Evolutionary conservation across 345 rosid species (phyloP).

Genomic region (Corchorus capsularis): DNA sequence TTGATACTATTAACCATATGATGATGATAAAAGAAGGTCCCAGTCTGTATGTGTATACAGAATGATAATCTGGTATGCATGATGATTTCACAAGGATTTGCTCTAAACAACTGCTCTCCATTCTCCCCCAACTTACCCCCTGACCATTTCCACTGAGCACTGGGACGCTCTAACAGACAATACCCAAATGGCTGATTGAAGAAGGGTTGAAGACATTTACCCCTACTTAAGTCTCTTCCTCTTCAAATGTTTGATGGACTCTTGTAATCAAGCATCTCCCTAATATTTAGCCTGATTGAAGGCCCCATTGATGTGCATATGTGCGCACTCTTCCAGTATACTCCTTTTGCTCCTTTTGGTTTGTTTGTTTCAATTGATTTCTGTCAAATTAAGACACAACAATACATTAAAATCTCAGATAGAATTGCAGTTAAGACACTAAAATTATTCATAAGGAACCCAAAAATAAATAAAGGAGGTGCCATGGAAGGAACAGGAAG

Average conservation of each 20-base stretch:
- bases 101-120: conserved; percentile 17
- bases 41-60: conserved; percentile 18
- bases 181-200: conserved; percentile 13
- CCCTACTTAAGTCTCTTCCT: conserved; percentile 18
- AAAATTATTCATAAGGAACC: not conserved
- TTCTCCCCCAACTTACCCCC: conserved; percentile 5
- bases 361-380: conserved; percentile 93
- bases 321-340: conserved; percentile 92
- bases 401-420: not conserved
- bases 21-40: not conserved
- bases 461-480: not conserved
- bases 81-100: conserved; percentile 7
- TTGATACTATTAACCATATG: conserved; percentile 5
- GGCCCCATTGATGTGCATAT: conserved; percentile 99
- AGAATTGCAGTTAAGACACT: not conserved
- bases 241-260: conserved; percentile 40
- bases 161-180: conserved; percentile 19
- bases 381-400: conserved; percentile 43
- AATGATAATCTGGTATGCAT: conserved; percentile 17
- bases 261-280: conserved; percentile 92
- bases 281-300: conserved; percentile 75
- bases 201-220: conserved; percentile 37
- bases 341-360: conserved; percentile 97
- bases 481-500: not conserved
- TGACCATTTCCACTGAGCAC: conserved; percentile 8